phyloP scores from a whole-genome alignment of 805 yeast genomes.

The Candida palmyrensis region DNA sequence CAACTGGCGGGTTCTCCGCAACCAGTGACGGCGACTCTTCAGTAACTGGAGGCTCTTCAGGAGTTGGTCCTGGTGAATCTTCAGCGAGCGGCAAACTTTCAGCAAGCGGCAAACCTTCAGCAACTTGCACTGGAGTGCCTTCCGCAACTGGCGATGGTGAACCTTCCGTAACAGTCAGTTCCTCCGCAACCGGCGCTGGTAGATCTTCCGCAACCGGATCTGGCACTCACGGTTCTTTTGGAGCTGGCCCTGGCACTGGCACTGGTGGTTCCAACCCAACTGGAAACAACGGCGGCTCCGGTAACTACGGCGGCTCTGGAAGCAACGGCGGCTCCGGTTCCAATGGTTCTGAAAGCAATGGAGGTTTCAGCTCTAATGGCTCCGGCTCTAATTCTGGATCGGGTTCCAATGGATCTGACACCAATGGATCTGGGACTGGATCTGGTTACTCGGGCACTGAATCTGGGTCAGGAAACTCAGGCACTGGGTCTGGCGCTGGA shows the following conservation, averaged over 20 bases:
- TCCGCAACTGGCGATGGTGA: constrained; percentile 1
- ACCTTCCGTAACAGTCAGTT: background rate
- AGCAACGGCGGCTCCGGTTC: background rate
- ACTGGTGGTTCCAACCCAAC: background rate
- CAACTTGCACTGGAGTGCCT: too few relatives aligned
- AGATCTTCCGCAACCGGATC: background rate
- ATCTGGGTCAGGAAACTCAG: too few relatives aligned
- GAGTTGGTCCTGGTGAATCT: background rate
- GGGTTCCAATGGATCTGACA: too few relatives aligned
- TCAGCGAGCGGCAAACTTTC: too few relatives aligned
- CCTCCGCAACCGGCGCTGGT: background rate
- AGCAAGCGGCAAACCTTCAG: too few relatives aligned
- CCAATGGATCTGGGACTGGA: too few relatives aligned
- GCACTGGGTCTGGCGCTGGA: too few relatives aligned
- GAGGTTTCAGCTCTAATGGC: background rate
- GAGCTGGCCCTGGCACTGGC: background rate
- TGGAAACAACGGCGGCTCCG: background rate
- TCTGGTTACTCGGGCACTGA: too few relatives aligned
- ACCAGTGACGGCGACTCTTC: constrained; percentile 1
- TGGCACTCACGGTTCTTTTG: background rate
- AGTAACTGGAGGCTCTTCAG: background rate
- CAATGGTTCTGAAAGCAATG: too few relatives aligned
- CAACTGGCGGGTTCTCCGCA: background rate
- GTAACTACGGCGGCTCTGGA: background rate
- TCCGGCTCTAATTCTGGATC: too few relatives aligned